Evolutionary conservation across 345 rosid species (phyloP).

Genomic region (Cochlearia excelsa): DNA sequence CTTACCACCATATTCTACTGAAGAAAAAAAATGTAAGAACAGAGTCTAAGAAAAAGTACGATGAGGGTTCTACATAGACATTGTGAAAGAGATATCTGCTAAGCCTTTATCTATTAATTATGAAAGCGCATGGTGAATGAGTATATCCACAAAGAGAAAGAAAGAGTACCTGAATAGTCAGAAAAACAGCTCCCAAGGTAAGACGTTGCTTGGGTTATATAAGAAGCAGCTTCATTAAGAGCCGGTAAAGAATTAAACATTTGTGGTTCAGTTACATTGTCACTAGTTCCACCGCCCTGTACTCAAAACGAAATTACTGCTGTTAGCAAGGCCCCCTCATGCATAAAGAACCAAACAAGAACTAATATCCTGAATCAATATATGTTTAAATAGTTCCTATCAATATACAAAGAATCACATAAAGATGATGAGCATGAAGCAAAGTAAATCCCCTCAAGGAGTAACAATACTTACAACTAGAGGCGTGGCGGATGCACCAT

Average conservation of each 20-base stretch:
- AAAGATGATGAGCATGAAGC: not conserved
- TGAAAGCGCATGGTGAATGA: conserved; percentile 1
- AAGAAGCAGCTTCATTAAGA: conserved; percentile 55
- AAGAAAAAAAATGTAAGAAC: conserved; percentile 22
- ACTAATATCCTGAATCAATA: conserved; percentile 9
- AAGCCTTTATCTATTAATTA: not conserved
- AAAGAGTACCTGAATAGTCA: conserved; percentile 48
- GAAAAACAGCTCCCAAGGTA: conserved; percentile 55
- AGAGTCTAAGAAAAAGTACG: conserved; percentile 11
- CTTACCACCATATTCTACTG: conserved; percentile 51
- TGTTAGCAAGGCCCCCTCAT: conserved; percentile 16
- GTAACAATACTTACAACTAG: conserved; percentile 37
- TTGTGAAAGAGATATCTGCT: not conserved
- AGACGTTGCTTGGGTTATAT: conserved; percentile 56
- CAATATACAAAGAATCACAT: not conserved
- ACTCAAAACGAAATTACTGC: conserved; percentile 5
- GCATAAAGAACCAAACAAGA: conserved; percentile 13
- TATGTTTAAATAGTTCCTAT: not conserved
- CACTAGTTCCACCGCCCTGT: conserved; percentile 30
- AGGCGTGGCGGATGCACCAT: conserved; percentile 34
- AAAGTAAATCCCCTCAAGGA: not conserved
- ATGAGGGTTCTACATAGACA: not conserved
- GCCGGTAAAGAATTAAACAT: conserved; percentile 46
- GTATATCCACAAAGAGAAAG: not conserved
- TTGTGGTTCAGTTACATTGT: conserved; percentile 40